phyloP scores from a whole-genome alignment of 495 filamentous ascomycete species.

The Trichocladium antarcticum region DNA sequence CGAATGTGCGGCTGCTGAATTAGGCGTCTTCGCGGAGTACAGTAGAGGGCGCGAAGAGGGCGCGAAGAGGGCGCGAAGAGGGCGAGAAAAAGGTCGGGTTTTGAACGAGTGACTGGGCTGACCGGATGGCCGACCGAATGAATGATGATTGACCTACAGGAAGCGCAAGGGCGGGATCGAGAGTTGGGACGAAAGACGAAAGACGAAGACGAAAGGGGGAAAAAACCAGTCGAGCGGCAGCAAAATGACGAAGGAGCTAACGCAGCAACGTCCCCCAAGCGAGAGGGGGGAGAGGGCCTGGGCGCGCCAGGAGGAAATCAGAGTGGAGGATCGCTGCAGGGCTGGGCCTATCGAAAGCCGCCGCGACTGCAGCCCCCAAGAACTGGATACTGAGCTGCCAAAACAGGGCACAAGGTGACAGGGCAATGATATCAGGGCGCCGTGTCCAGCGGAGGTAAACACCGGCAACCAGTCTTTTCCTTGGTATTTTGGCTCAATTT shows the following conservation, averaged over 20 bases:
- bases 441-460: too few species aligned
- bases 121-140: neutral
- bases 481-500: too few species aligned
- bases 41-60: too few species aligned
- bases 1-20: constrained; percentile 2
- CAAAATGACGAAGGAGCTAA: constrained; percentile 19
- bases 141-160: neutral
- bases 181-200: neutral
- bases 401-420: constrained; percentile 11
- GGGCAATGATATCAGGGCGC: constrained; percentile 12
- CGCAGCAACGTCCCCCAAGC: constrained; percentile 13
- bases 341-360: constrained; percentile 4
- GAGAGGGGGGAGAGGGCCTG: neutral
- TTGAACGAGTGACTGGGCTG: constrained; percentile 12
- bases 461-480: too few species aligned
- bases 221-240: constrained; percentile 11
- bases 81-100: too few species aligned
- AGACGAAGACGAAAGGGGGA: constrained; percentile 3
- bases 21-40: constrained; percentile 2
- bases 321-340: constrained; percentile 6
- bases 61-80: too few species aligned
- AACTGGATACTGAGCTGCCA: neutral
- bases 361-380: constrained; percentile 1
- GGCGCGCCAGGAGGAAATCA: constrained; percentile 10
- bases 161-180: constrained; percentile 1